Base-by-base conservation (phyloP, 2,329 filamentous ascomycete genomes). In the Aureobasidium subglaciale region DNA sequence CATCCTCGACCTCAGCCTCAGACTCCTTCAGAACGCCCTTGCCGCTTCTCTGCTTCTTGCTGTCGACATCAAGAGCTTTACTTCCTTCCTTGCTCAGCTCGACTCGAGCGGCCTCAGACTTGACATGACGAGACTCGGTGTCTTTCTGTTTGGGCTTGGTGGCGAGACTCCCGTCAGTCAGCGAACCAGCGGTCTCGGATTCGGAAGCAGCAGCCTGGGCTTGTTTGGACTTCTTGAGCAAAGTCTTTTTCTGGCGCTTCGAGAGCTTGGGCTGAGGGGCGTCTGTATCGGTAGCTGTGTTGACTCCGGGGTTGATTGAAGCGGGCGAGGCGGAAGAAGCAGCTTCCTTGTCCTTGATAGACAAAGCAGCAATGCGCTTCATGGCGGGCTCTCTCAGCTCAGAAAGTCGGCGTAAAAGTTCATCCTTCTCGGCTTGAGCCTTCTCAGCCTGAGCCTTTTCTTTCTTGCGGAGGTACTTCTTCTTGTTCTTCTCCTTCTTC, bases 181-280 rank as follows among this genome's bases (percentile, higher is more conserved):
- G n/a, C n/a, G n/a, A n/a, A n/a, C n/a, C n/a, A n/a, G 29, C 13
- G 29, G 8, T 30, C 29, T 30, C 20, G 20, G 43, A 16, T 5
- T 4, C 18, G 18, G 29, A 48, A 15, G 43, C 6, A 34, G 0
- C 30, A 24, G 32, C 43, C 9, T 49, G 45, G 13, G 32, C 32
- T 49, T 49, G 32, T 32, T 49, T 49, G 22, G 32, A 18, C 32
- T 49, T 49, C 32, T 49, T 49, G 45, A 49, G 45, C n/a, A 49
- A 9, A 18, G 45, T 49, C 45, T 49, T 49, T 24, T 49, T 49
- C 45, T 49, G 45, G 15, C 45, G 45, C 22, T 49, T 49, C 45
- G 45, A 49, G 15, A 49, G 22, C 9, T 49, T 49, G 22, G 45
- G 32, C 13, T 24, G 25, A 11, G 32, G 9, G 2, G 15, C 7